These are phyloP conservation scores for Lachnellula hyalina DNA, from an alignment of 2,329 filamentous ascomycete genomes.

Conservation along the genomic window DNA sequence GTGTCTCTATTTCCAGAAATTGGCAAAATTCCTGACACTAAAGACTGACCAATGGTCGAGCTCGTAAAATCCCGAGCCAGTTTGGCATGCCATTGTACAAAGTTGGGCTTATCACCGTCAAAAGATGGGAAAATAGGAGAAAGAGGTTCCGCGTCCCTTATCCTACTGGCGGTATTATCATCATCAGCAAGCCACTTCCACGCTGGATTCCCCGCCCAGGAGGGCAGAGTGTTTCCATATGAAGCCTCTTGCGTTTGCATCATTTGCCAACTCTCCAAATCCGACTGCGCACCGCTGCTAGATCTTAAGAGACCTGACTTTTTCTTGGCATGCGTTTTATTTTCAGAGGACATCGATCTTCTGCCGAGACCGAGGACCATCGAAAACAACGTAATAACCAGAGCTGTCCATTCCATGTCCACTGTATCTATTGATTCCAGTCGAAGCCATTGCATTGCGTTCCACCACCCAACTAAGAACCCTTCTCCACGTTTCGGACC, in stretches of 20 bases:
- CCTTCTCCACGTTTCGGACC: constrained; percentile 52
- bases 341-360: constrained; percentile 29
- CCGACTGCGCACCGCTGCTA: constrained; percentile 39
- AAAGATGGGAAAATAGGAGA: constrained; percentile 11
- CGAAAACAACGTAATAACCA: constrained; percentile 58
- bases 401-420: constrained; percentile 64
- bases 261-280: constrained; percentile 39
- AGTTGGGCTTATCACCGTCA: constrained; percentile 46
- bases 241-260: constrained; percentile 41
- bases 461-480: constrained; percentile 67
- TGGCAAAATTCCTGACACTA: constrained; percentile 59
- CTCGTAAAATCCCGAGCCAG: constrained; percentile 62
- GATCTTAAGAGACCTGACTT: constrained; percentile 42
- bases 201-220: constrained; percentile 55
- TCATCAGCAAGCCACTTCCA: constrained; percentile 70
- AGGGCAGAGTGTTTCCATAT: constrained; percentile 34
- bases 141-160: neutral
- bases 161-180: constrained; percentile 32
- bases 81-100: constrained; percentile 47
- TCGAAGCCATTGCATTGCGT: constrained; percentile 64
- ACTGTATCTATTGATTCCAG: constrained; percentile 40
- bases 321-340: constrained; percentile 32
- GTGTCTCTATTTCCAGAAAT: constrained; percentile 48
- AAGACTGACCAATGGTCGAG: constrained; percentile 51
- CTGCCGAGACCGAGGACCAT: constrained; percentile 56